Conservation (phyloP, 2,329 filamentous ascomycete species). For the Fusarium citri region DNA sequence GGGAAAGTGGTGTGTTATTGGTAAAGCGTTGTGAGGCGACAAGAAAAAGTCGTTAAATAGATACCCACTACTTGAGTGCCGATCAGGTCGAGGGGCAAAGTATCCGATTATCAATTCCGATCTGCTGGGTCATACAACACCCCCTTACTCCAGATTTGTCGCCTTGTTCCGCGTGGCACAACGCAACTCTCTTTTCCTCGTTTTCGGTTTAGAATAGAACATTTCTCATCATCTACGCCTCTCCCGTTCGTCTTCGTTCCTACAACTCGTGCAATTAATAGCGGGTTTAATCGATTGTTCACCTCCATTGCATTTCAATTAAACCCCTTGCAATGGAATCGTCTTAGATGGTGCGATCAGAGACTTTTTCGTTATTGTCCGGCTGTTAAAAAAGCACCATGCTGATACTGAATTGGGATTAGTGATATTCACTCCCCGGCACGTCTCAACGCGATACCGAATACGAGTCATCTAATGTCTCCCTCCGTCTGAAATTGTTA, state of each 20-base stretch:
- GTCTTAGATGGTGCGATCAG: background rate
- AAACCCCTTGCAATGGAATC: conserved; percentile 17
- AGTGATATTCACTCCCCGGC: background rate
- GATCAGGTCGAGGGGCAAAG: conserved; percentile 27
- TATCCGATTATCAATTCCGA: conserved; percentile 39
- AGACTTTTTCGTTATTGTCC: background rate
- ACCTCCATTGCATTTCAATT: conserved; percentile 19
- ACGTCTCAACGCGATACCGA: background rate
- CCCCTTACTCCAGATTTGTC: conserved; percentile 18
- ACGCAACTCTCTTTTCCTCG: conserved; percentile 30
- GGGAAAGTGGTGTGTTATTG: conserved; percentile 25
- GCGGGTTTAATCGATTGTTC: background rate
- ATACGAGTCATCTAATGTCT: background rate
- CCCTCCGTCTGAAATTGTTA: background rate
- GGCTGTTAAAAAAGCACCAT: background rate
- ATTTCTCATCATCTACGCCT: conserved; percentile 13
- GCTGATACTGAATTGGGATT: conserved; percentile 3
- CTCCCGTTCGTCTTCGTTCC: conserved; percentile 22
- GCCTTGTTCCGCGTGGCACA: conserved; percentile 19
- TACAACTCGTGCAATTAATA: background rate
- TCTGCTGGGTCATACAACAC: conserved; percentile 26
- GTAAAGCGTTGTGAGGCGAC: conserved; percentile 3
- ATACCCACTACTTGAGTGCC: conserved; percentile 20
- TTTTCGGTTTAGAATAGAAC: conserved; percentile 35
- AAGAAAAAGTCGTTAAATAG: conserved; percentile 22